Evolutionary conservation across 192 early-diverging fungal species (phyloP), one percentile per base, ranked within the genome.

Genomic region (Diversispora eburnea): DNA sequence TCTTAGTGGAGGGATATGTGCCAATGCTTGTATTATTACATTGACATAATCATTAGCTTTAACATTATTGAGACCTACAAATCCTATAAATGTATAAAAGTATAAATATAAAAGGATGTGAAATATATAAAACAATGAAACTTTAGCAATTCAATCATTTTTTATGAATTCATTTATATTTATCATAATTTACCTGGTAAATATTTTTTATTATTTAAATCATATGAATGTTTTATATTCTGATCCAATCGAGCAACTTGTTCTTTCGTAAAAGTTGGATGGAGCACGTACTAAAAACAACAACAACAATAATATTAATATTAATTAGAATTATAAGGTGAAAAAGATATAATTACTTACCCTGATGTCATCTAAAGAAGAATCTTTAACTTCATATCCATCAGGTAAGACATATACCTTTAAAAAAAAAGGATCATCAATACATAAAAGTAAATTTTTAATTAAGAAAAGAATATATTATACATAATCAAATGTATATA

Each of bases 1-100:
- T 39, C 95, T 85, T n/a, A 99, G 78, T 39, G 90, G 92, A 51
- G 88, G 84, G 41, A 97, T 88, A 72, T 98, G 97, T 0, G 89
- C 88, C 15, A 99, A 78, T 2, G 91, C 88, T 78, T 98, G 95
- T 39, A 99, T 83, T 52, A 95, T 88, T 12, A 91, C 94, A 76
- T 97, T 99, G 56, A 97, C 89, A 79, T 94, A 96, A 76, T 97
- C 95, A 76, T 95, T 99, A 15, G 87, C 86, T 76, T 99, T 99
- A 72, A 98, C 88, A 69, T 94, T 96, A 74, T 98, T 98, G 45
- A 99, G 75, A 2, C 97, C 95, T 33, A 98, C 89, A 78, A 95
- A 96, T 0, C 97, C 89, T 91, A 57, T 13, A 67, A 19, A 70
- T 19, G 19, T 5, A 19, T 20, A 41, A 20, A 15, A 10, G n/a